A percentile compares a stretch with the other conserved stretches of the same genome.
These are phyloP conservation scores for Hyaloperonospora brassicae DNA, from an alignment of 352 stramenopile genomes.

Conservation along the genomic window DNA sequence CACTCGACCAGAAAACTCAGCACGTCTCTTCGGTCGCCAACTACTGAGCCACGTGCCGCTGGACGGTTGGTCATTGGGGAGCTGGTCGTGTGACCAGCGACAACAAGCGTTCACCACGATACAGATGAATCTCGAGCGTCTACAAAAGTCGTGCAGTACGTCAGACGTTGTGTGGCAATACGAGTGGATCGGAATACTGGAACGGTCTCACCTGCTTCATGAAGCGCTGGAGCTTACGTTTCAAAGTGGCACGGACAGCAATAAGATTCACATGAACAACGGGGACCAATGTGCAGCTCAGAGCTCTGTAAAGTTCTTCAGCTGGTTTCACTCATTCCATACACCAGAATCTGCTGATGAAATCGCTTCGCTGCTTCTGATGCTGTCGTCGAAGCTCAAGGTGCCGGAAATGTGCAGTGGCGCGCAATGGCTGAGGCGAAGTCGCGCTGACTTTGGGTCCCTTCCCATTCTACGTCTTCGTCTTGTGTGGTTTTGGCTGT, in stretches of 20 bases:
- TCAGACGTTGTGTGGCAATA: conserved; percentile 22
- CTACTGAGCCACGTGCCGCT: conserved; percentile 15
- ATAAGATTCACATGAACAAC: neutral
- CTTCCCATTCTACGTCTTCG: conserved; percentile 32
- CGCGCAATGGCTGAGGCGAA: conserved; percentile 36
- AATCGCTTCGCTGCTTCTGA: conserved; percentile 16
- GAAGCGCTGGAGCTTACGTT: conserved; percentile 26
- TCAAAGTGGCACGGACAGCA: neutral
- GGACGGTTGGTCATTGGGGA: neutral
- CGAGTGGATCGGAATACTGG: conserved; percentile 31
- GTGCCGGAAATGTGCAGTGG: conserved; percentile 12
- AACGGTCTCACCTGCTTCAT: conserved; percentile 20
- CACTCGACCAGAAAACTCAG: conserved; percentile 9
- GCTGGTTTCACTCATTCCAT: conserved; percentile 42
- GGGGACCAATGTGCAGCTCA: neutral
- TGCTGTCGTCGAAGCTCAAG: conserved; percentile 22
- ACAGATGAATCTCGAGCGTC: conserved; percentile 12
- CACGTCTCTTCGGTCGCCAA: conserved; percentile 20
- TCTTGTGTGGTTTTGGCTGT: conserved; percentile 58
- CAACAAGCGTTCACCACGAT: conserved; percentile 12
- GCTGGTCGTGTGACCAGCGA: conserved; percentile 9
- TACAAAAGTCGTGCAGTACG: conserved; percentile 8
- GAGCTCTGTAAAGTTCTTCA: conserved; percentile 25
- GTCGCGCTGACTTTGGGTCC: conserved; percentile 28
- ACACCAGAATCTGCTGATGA: conserved; percentile 6